Percentiles rank a stretch among this genome's conserved stretches.
These are phyloP conservation scores for Pseudonitzschia multiseries DNA, from an alignment of 108 stramenopile species.

Conservation along the genomic window DNA sequence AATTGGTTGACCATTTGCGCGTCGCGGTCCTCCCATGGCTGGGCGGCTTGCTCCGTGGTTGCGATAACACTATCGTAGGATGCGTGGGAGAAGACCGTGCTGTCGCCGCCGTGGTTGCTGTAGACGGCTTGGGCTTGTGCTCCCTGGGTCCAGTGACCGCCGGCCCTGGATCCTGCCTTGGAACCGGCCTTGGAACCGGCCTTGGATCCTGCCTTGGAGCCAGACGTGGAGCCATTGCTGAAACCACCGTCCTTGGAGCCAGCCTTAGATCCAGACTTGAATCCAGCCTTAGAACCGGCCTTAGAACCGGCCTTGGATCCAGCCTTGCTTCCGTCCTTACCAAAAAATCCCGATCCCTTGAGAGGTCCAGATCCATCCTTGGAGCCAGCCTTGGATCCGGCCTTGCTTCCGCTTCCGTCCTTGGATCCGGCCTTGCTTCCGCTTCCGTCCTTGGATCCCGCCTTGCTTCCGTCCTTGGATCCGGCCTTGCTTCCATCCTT, in stretches of 20 bases:
- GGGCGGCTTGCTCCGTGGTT: not conserved
- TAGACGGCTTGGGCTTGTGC: not conserved
- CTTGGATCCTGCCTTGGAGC: not conserved
- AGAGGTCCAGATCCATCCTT: too few relatives aligned
- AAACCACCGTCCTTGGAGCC: conserved; percentile 1
- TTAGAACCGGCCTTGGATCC: not conserved
- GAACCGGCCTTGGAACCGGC: not conserved
- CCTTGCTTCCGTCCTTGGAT: not conserved
- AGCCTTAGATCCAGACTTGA: not conserved
- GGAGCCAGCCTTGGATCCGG: not conserved
- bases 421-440: not conserved
- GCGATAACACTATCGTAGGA: not conserved
- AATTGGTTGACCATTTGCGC: not conserved
- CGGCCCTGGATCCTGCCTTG: not conserved
- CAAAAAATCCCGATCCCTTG: too few relatives aligned
- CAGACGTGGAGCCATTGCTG: not conserved
- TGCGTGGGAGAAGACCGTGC: not conserved
- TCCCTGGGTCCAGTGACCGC: not conserved
- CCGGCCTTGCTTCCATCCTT: not conserved
- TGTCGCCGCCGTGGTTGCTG: not conserved
- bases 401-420: not conserved
- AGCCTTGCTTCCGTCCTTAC: not conserved
- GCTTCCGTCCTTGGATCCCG: not conserved
- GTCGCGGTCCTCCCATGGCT: not conserved
- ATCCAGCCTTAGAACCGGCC: not conserved